Percentiles rank a stretch among this genome's conserved stretches.
phyloP scores from a whole-genome alignment of 208 protist genomes.

The Naegleria lovaniensis region DNA sequence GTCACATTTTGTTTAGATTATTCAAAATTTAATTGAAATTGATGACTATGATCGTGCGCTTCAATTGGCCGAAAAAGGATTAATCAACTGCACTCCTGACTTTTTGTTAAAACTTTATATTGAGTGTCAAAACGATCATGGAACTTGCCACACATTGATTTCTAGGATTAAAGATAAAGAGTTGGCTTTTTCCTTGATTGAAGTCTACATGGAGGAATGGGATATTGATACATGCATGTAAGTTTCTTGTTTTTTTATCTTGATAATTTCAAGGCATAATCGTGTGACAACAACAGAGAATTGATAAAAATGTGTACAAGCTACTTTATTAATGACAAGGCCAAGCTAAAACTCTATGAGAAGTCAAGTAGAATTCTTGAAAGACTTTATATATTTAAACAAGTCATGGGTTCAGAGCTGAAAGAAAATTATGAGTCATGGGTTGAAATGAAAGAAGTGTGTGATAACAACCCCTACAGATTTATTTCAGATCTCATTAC shows the following conservation, averaged over 20 bases:
- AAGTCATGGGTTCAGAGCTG: background rate
- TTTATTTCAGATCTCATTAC: background rate
- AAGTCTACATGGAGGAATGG: background rate
- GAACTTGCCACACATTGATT: background rate
- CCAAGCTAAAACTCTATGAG: background rate
- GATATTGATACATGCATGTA: background rate
- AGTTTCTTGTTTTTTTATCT: too few relatives aligned
- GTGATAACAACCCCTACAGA: background rate
- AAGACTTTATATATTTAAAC: background rate
- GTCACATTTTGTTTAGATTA: background rate
- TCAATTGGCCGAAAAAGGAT: background rate
- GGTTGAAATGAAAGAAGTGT: background rate
- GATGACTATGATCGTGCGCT: background rate
- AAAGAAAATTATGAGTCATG: background rate
- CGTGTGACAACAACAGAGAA: background rate
- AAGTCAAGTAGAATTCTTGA: background rate
- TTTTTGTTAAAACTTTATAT: background rate
- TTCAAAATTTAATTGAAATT: background rate
- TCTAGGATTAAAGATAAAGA: background rate
- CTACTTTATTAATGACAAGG: background rate
- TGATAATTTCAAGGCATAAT: too few relatives aligned
- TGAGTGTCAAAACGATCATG: background rate
- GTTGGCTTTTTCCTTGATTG: background rate
- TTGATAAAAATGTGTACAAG: background rate
- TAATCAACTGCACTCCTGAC: background rate